Conservation (phyloP, 2,329 filamentous ascomycete genomes). For the Epicoccum sorghinum region DNA sequence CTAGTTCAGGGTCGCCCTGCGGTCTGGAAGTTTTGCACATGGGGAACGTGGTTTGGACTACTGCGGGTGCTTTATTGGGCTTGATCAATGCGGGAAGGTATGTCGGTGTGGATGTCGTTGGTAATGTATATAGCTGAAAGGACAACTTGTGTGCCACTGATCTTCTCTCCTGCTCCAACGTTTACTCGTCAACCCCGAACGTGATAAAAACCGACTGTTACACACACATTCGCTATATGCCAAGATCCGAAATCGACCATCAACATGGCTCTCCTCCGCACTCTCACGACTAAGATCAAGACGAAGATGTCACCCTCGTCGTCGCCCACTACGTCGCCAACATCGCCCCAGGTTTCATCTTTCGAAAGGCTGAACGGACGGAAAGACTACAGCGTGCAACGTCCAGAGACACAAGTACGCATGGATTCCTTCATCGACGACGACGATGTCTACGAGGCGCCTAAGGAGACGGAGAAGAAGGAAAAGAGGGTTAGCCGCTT, state of each 20-base stretch:
- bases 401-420: conserved; percentile 22
- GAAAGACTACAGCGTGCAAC: conserved; percentile 22
- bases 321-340: conserved; percentile 32
- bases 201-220: neutral
- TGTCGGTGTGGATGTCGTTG: conserved; percentile 13
- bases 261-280: conserved; percentile 40
- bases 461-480: conserved; percentile 26
- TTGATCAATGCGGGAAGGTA: conserved; percentile 15
- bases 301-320: conserved; percentile 34
- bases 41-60: conserved; percentile 21
- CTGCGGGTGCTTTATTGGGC: conserved; percentile 20
- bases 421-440: conserved; percentile 31
- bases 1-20: conserved; percentile 19
- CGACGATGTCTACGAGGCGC: conserved; percentile 16
- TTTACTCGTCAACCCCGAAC: neutral
- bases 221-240: conserved; percentile 7
- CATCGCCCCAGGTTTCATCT: conserved; percentile 20
- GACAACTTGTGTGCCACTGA: conserved; percentile 9
- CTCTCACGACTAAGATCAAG: conserved; percentile 39
- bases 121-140: conserved; percentile 11
- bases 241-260: conserved; percentile 4
- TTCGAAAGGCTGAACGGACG: conserved; percentile 36
- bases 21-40: conserved; percentile 17
- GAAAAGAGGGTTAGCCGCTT: conserved; percentile 38
- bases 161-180: conserved; percentile 3